phyloP scores from a whole-genome alignment of 305 asterid species.

The Fraxinus albicans region DNA sequence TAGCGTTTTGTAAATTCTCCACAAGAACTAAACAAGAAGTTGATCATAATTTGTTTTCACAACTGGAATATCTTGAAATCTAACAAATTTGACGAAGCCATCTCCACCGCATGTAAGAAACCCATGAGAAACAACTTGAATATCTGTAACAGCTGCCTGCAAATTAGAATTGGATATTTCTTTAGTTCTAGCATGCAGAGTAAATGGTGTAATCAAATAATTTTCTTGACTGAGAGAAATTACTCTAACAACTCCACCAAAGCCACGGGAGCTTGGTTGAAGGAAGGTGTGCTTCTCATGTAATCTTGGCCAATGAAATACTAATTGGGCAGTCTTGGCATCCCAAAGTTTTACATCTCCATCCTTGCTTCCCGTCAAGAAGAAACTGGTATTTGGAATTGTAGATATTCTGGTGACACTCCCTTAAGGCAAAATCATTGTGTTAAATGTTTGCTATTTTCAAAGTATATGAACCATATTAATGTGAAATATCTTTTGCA shows the following conservation, averaged over 20 bases:
- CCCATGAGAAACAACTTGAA: slow-evolving; percentile 81
- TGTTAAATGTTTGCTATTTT: slow-evolving; percentile 21
- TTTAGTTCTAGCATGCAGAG: neutral
- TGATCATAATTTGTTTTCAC: slow-evolving; percentile 23
- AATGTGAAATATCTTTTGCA: slow-evolving; percentile 15
- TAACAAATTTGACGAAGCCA: slow-evolving; percentile 68
- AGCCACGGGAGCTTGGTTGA: slow-evolving; percentile 88
- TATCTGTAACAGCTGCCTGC: slow-evolving; percentile 91
- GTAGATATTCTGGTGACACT: slow-evolving; percentile 83
- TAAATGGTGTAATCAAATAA: neutral
- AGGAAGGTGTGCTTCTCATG: slow-evolving; percentile 92
- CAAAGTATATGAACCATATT: slow-evolving; percentile 16
- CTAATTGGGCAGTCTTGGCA: slow-evolving; percentile 83
- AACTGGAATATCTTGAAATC: slow-evolving; percentile 39
- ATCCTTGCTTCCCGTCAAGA: slow-evolving; percentile 98
- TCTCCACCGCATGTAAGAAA: slow-evolving; percentile 98
- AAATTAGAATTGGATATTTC: slow-evolving; percentile 7
- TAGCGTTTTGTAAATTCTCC: slow-evolving; percentile 6
- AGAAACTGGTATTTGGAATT: slow-evolving; percentile 86
- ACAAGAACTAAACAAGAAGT: neutral
- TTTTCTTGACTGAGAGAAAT: slow-evolving; percentile 14
- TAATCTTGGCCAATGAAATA: slow-evolving; percentile 94
- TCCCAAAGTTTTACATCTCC: slow-evolving; percentile 99
- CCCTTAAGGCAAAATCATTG: slow-evolving; percentile 48
- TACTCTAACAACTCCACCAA: slow-evolving; percentile 94